Conservation (phyloP, 257 asterid genomes). For the Handroanthus guayacan region DNA sequence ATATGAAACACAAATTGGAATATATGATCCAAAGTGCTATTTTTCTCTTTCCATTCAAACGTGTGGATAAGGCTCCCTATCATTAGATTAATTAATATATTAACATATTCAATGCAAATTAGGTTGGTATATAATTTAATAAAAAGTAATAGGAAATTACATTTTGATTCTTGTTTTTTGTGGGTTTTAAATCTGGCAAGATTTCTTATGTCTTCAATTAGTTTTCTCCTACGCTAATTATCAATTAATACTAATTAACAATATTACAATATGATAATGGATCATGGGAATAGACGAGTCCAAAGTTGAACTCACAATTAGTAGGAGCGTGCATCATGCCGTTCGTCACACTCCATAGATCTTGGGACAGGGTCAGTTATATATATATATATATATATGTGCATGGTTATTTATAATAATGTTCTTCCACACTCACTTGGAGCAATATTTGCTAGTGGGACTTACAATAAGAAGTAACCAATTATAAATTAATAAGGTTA, state of each 20-base stretch:
- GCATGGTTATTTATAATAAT: conserved; percentile 20
- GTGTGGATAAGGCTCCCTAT: too few species aligned
- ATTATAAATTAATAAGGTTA: not conserved
- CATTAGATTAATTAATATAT: too few species aligned
- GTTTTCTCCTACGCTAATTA: too few species aligned
- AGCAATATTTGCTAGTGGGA: conserved; percentile 38
- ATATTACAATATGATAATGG: not conserved
- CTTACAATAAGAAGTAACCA: not conserved
- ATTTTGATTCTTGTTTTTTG: too few species aligned
- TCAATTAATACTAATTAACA: too few species aligned
- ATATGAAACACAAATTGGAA: too few species aligned
- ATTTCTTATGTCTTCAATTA: too few species aligned
- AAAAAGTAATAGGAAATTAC: not conserved
- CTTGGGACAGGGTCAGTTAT: conserved; percentile 18
- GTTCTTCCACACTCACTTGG: conserved; percentile 32
- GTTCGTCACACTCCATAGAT: conserved; percentile 50
- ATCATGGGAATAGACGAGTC: too few species aligned
- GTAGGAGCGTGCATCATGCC: conserved; percentile 39
- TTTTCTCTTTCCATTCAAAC: too few species aligned
- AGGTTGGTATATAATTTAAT: not conserved
- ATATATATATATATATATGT: not conserved
- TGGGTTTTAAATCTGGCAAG: too few species aligned
- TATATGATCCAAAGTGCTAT: too few species aligned
- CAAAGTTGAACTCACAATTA: conserved; percentile 6
- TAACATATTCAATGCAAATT: too few species aligned